A percentile compares a stretch with the other conserved stretches of the same genome.
phyloP scores from a whole-genome alignment of 768 basidiomycete species.

The Phanerochaete carnosa region DNA sequence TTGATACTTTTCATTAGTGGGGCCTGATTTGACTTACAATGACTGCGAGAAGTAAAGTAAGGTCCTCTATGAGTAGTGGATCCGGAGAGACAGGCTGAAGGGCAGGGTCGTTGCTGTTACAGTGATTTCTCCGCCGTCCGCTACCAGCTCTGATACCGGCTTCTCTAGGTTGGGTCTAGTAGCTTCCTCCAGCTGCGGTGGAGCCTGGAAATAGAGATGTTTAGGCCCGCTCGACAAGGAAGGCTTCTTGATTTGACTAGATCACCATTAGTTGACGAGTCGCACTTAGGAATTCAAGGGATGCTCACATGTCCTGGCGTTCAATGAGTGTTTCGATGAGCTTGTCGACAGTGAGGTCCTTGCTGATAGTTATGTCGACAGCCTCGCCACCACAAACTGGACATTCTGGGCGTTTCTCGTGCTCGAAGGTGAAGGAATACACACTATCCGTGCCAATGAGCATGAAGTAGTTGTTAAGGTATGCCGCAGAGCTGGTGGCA shows the following conservation, averaged over 20 bases:
- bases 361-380: constrained; percentile 65
- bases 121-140: constrained; percentile 71
- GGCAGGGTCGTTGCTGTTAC: constrained; percentile 90
- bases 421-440: constrained; percentile 96
- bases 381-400: constrained; percentile 96
- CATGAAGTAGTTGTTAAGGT: constrained; percentile 98
- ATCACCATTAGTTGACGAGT: neutral
- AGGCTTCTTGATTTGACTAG: constrained; percentile 95
- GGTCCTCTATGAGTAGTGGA: constrained; percentile 47
- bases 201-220: constrained; percentile 91
- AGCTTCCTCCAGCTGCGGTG: constrained; percentile 83
- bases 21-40: no score
- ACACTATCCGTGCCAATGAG: constrained; percentile 94
- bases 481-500: constrained; percentile 91
- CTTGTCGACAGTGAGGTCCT: constrained; percentile 77
- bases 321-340: constrained; percentile 87
- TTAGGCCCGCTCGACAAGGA: constrained; percentile 76
- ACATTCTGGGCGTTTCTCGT: constrained; percentile 89
- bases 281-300: neutral
- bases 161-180: constrained; percentile 92
- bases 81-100: constrained; percentile 72
- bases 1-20: no score
- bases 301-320: constrained; percentile 83
- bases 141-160: constrained; percentile 78
- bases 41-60: no score